phyloP scores from a whole-genome alignment of 1,284 basidiomycete species.

The Ustilago lituana region DNA sequence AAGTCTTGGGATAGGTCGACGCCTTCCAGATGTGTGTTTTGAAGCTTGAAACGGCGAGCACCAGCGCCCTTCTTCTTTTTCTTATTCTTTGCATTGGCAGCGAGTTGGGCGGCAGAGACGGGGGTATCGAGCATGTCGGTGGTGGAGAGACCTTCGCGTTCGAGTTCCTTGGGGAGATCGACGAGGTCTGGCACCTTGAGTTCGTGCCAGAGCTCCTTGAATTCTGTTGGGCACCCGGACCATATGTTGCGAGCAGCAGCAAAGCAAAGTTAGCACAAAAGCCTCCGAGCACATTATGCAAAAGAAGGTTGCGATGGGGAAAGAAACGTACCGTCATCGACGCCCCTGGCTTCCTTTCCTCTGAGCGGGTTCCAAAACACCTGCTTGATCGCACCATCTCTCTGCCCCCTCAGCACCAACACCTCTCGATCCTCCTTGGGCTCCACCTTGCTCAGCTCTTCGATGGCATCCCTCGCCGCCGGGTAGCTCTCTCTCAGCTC shows the following conservation, averaged over 20 bases:
- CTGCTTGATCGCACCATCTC: slow-evolving; percentile 77
- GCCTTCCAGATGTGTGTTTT: slow-evolving; percentile 82
- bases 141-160: slow-evolving; percentile 69
- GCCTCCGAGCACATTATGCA: too few species aligned
- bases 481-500: slow-evolving; percentile 89
- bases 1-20: slow-evolving; percentile 80
- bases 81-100: slow-evolving; percentile 46
- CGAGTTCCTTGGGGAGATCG: slow-evolving; percentile 79
- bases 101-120: slow-evolving; percentile 34
- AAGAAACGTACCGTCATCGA: slow-evolving; percentile 78
- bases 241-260: too few species aligned
- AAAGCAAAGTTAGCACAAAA: too few species aligned
- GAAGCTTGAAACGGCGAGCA: slow-evolving; percentile 73
- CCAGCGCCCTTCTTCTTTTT: slow-evolving; percentile 54
- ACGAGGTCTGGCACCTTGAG: slow-evolving; percentile 84
- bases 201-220: slow-evolving; percentile 83
- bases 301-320: too few species aligned
- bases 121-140: slow-evolving; percentile 54
- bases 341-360: slow-evolving; percentile 75
- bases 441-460: slow-evolving; percentile 55
- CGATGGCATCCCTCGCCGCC: slow-evolving; percentile 71
- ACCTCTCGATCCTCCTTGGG: slow-evolving; percentile 82
- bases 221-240: slow-evolving; percentile 76
- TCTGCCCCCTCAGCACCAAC: slow-evolving; percentile 81
- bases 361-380: slow-evolving; percentile 92